phyloP scores from a whole-genome alignment of 768 basidiomycete genomes.

The Suillus sp. region DNA sequence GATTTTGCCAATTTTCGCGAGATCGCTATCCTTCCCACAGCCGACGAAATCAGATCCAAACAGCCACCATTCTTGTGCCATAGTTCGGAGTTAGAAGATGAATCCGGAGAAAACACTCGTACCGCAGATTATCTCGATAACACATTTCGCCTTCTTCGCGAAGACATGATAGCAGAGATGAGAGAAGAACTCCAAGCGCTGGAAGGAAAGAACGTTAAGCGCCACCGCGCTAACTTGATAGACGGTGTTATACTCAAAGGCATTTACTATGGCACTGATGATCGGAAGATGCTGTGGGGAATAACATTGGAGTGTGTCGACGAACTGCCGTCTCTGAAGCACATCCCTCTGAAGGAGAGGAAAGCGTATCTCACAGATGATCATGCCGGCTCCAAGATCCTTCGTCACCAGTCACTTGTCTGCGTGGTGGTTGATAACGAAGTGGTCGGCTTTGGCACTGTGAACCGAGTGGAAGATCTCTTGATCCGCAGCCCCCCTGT shows the following conservation, averaged over 20 bases:
- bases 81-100: slow-evolving; percentile 41
- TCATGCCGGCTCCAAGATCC: slow-evolving; percentile 27
- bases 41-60: slow-evolving; percentile 49
- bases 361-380: slow-evolving; percentile 38
- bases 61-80: slow-evolving; percentile 49
- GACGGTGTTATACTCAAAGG: slow-evolving; percentile 38
- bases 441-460: slow-evolving; percentile 51
- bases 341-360: slow-evolving; percentile 34
- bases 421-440: slow-evolving; percentile 49
- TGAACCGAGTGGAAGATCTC: slow-evolving; percentile 53
- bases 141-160: slow-evolving; percentile 58
- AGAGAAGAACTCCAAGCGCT: slow-evolving; percentile 50
- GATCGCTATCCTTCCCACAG: slow-evolving; percentile 59
- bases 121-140: slow-evolving; percentile 54
- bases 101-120: slow-evolving; percentile 36
- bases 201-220: slow-evolving; percentile 37
- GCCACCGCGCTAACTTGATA: slow-evolving; percentile 38
- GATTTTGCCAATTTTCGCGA: slow-evolving; percentile 57
- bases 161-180: slow-evolving; percentile 57
- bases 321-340: slow-evolving; percentile 38
- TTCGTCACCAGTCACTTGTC: slow-evolving; percentile 52
- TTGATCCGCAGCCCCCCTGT: slow-evolving; percentile 46
- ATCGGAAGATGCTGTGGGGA: slow-evolving; percentile 37
- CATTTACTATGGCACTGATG: slow-evolving; percentile 31
- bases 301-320: slow-evolving; percentile 36